These are phyloP conservation scores for Teunomyces cretensis DNA, from an alignment of 805 yeast genomes.

Conservation along the genomic window DNA sequence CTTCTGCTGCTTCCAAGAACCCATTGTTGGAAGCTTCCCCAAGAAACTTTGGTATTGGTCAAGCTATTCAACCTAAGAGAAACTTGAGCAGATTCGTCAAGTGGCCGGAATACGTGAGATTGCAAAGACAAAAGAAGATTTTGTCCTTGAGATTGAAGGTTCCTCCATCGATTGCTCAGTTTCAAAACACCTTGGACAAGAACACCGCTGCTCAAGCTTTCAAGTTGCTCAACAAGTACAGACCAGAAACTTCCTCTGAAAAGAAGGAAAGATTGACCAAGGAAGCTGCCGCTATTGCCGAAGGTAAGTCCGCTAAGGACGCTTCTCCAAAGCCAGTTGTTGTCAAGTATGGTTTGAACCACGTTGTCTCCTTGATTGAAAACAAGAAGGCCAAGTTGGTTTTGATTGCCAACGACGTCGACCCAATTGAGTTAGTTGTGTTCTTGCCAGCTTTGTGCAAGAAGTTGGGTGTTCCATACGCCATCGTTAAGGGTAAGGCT, in stretches of 20 bases:
- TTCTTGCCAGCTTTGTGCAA: constrained; percentile 98
- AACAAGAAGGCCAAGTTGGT: constrained; percentile 98
- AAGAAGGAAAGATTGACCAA: constrained; percentile 98
- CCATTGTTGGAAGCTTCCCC: constrained; percentile 64
- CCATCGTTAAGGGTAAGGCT: constrained; percentile 46
- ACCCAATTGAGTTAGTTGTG: constrained; percentile 96
- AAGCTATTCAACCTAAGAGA: constrained; percentile 91
- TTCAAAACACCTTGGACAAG: constrained; percentile 94
- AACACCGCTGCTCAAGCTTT: constrained; percentile 97
- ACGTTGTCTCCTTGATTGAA: constrained; percentile 94
- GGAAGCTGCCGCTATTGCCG: constrained; percentile 99
- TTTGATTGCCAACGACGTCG: constrained; percentile 97
- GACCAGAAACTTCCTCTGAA: constrained; percentile 96
- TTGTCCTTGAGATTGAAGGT: constrained; percentile 95
- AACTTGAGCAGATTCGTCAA: constrained; percentile 95
- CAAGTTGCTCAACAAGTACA: constrained; percentile 97
- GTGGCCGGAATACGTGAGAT: constrained; percentile 98
- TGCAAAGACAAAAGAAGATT: constrained; percentile 98
- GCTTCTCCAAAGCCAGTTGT: constrained; percentile 95
- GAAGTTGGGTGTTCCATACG: constrained; percentile 95
- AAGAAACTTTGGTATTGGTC: constrained; percentile 95
- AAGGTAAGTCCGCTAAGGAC: constrained; percentile 95
- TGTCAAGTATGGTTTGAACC: constrained; percentile 98
- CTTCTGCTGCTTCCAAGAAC: constrained; percentile 28
- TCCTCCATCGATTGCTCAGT: constrained; percentile 98